Conservation (phyloP, 345 rosid species). For the Gossypioides kirkii region DNA sequence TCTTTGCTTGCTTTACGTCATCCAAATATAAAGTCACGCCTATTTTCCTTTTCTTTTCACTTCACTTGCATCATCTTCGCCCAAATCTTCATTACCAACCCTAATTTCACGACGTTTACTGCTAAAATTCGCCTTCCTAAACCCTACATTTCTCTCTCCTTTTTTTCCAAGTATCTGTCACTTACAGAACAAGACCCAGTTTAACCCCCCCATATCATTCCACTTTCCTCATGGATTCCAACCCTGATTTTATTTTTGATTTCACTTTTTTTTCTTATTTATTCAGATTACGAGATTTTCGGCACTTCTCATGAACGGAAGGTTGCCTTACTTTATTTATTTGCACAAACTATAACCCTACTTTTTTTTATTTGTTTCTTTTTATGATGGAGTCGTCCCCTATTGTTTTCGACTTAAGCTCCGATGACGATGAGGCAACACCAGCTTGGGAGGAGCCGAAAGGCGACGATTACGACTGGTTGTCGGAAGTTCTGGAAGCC, state of each 20-base stretch:
- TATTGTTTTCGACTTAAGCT: slow-evolving; percentile 44
- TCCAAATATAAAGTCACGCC: not conserved
- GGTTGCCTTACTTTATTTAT: not conserved
- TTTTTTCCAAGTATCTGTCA: no score
- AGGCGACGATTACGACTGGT: slow-evolving; percentile 36
- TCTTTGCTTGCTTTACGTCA: not conserved
- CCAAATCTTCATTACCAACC: not conserved
- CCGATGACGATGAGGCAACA: slow-evolving; percentile 42
- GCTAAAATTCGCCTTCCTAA: not conserved
- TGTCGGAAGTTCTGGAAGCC: slow-evolving; percentile 24
- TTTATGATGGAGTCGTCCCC: slow-evolving; percentile 21
- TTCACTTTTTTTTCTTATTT: not conserved
- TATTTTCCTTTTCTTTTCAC: not conserved
- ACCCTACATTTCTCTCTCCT: not conserved
- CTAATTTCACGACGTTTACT: not conserved
- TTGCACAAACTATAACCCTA: not conserved
- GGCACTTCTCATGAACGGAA: not conserved
- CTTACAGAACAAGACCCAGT: no score
- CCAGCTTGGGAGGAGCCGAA: slow-evolving; percentile 19
- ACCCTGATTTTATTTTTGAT: not conserved
- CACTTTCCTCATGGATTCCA: not conserved
- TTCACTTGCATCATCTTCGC: not conserved
- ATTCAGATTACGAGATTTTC: not conserved
- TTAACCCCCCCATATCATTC: no score
- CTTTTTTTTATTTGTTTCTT: not conserved